Conservation (phyloP, 2,329 filamentous ascomycete species). For the Trichoderma sp. region DNA sequence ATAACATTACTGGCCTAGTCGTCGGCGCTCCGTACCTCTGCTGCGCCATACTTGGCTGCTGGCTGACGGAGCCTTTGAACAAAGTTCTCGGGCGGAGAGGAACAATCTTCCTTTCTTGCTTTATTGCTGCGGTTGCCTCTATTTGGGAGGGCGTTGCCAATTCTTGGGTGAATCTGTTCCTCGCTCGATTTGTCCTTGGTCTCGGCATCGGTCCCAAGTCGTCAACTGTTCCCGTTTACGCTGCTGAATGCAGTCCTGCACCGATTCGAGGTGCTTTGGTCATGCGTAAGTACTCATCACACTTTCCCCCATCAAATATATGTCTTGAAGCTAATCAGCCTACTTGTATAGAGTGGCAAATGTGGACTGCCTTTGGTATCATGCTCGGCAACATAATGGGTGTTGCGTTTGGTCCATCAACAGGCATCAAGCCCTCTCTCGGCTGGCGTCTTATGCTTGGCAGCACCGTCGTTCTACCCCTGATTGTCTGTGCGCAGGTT, state of each 20-base stretch:
- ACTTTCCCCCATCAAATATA: neutral
- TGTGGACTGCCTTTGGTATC: slow-evolving; percentile 37
- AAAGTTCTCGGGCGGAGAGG: slow-evolving; percentile 23
- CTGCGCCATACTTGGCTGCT: slow-evolving; percentile 34
- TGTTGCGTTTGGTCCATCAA: slow-evolving; percentile 44
- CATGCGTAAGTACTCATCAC: slow-evolving; percentile 50
- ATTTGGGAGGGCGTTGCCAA: slow-evolving; percentile 38
- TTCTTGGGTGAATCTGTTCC: slow-evolving; percentile 60
- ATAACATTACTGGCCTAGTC: slow-evolving; percentile 32
- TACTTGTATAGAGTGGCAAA: slow-evolving; percentile 18
- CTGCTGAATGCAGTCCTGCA: slow-evolving; percentile 69
- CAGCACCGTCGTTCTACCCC: slow-evolving; percentile 54
- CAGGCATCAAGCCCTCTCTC: slow-evolving; percentile 42
- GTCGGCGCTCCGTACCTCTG: slow-evolving; percentile 26
- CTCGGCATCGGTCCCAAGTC: slow-evolving; percentile 69
- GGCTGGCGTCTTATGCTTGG: slow-evolving; percentile 66
- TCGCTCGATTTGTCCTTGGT: slow-evolving; percentile 66
- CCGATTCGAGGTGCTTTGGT: slow-evolving; percentile 70
- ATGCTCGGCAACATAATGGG: slow-evolving; percentile 54
- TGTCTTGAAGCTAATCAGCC: neutral
- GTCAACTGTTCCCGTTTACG: slow-evolving; percentile 67
- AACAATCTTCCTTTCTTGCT: slow-evolving; percentile 26
- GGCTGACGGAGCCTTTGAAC: slow-evolving; percentile 32
- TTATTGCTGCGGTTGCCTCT: slow-evolving; percentile 23
- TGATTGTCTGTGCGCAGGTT: slow-evolving; percentile 57